Evolutionary conservation across 2,329 filamentous ascomycete species (phyloP).

Genomic region (Scytalidium sp.): DNA sequence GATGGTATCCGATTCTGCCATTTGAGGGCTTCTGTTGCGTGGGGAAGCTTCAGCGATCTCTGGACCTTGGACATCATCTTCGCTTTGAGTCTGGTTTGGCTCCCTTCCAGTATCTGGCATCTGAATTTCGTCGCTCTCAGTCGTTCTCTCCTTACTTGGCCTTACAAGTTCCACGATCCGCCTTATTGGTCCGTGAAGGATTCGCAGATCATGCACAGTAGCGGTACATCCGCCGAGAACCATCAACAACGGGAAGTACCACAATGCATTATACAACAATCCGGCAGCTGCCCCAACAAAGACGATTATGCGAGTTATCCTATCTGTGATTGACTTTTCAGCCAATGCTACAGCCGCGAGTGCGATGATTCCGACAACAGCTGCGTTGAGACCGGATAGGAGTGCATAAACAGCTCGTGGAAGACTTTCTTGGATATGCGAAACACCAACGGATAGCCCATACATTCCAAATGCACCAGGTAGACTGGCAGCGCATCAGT

Average conservation of each 20-base stretch:
- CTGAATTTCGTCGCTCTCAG: constrained; percentile 6
- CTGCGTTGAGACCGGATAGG: constrained; percentile 68
- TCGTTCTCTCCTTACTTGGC: neutral
- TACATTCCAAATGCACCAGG: constrained; percentile 72
- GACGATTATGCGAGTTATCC: constrained; percentile 59
- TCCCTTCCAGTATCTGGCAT: neutral
- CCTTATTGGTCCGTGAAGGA: constrained; percentile 40
- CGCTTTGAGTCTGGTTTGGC: neutral
- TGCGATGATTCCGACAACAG: constrained; percentile 70
- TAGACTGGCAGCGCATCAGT: constrained; percentile 39
- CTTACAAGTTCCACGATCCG: constrained; percentile 13
- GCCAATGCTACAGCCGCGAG: constrained; percentile 67
- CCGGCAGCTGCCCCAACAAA: constrained; percentile 62
- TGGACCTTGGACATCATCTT: neutral
- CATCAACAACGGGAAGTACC: constrained; percentile 72
- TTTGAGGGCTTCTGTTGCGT: no score
- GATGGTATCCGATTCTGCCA: neutral
- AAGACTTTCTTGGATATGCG: constrained; percentile 54
- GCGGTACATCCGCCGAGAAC: constrained; percentile 49
- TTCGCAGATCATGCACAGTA: constrained; percentile 53
- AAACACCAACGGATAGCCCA: constrained; percentile 61
- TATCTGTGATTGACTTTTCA: constrained; percentile 65
- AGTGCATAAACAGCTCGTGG: constrained; percentile 65
- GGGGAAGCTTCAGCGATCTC: neutral
- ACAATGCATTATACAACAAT: constrained; percentile 67